A percentile compares a stretch with the other conserved stretches of the same genome.
phyloP scores from a whole-genome alignment of 2,329 filamentous ascomycete genomes.

The Lizonia empirigonia region DNA sequence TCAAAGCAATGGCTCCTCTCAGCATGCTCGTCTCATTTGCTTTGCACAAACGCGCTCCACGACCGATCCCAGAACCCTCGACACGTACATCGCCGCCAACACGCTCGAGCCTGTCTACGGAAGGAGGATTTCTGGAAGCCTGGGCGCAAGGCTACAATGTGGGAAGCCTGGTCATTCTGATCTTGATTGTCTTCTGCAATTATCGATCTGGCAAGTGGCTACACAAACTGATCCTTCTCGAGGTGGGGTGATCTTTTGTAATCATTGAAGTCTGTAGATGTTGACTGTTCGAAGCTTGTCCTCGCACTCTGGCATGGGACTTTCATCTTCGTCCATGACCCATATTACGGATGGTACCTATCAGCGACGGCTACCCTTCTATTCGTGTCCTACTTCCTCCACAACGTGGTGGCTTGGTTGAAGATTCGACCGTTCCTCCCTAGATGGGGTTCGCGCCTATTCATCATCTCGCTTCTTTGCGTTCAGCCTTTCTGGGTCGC shows the following conservation, averaged over 20 bases:
- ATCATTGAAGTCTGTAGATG: background rate
- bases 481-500: constrained; percentile 46
- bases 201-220: constrained; percentile 42
- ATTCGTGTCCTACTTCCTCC: constrained; percentile 45
- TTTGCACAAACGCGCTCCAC: constrained; percentile 27
- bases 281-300: constrained; percentile 33
- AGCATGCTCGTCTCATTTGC: constrained; percentile 10
- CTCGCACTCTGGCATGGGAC: constrained; percentile 47
- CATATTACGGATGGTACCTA: constrained; percentile 43
- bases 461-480: constrained; percentile 39
- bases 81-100: constrained; percentile 37
- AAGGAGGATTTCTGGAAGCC: constrained; percentile 42
- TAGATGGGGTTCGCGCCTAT: constrained; percentile 41
- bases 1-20: constrained; percentile 33
- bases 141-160: constrained; percentile 48
- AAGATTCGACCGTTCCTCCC: constrained; percentile 45
- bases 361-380: constrained; percentile 42
- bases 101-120: constrained; percentile 30
- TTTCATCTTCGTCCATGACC: constrained; percentile 43
- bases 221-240: constrained; percentile 45
- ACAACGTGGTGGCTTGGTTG: constrained; percentile 45
- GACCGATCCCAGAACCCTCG: constrained; percentile 24
- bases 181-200: constrained; percentile 47
- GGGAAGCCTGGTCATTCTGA: constrained; percentile 41
- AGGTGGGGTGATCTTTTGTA: too few species aligned